These are phyloP conservation scores for Yueomyces sp. DNA, from an alignment of 805 yeast genomes.

Conservation along the genomic window DNA sequence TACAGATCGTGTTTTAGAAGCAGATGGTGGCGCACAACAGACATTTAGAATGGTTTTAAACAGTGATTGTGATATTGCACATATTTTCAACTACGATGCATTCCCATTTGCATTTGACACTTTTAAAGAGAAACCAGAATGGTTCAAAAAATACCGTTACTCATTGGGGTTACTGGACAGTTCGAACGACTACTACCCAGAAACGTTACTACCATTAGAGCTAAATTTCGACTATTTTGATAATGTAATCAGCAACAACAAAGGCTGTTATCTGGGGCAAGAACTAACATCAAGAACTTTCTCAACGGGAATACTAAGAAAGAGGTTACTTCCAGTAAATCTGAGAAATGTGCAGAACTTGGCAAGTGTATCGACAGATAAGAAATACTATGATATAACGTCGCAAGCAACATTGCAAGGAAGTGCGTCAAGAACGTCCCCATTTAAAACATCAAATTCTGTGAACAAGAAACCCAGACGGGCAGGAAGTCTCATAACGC, in stretches of 20 bases:
- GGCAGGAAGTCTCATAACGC: conserved; percentile 48
- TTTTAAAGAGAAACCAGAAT: conserved; percentile 7
- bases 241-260: conserved; percentile 69
- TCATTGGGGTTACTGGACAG: conserved; percentile 43
- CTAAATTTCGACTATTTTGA: conserved; percentile 58
- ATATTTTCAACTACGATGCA: conserved; percentile 12
- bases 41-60: conserved; percentile 42
- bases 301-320: conserved; percentile 72
- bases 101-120: conserved; percentile 17
- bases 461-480: conserved; percentile 21
- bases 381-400: neutral
- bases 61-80: conserved; percentile 14
- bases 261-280: conserved; percentile 96
- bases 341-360: conserved; percentile 2
- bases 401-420: neutral
- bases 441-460: no score
- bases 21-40: conserved; percentile 55
- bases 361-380: neutral
- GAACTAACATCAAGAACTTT: conserved; percentile 84
- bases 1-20: conserved; percentile 36
- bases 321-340: conserved; percentile 63
- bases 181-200: conserved; percentile 31
- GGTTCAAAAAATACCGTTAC: conserved; percentile 33
- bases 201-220: conserved; percentile 66
- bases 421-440: no score